Conservation (phyloP, 2,329 filamentous ascomycete genomes). For the Exophiala bonariae region DNA sequence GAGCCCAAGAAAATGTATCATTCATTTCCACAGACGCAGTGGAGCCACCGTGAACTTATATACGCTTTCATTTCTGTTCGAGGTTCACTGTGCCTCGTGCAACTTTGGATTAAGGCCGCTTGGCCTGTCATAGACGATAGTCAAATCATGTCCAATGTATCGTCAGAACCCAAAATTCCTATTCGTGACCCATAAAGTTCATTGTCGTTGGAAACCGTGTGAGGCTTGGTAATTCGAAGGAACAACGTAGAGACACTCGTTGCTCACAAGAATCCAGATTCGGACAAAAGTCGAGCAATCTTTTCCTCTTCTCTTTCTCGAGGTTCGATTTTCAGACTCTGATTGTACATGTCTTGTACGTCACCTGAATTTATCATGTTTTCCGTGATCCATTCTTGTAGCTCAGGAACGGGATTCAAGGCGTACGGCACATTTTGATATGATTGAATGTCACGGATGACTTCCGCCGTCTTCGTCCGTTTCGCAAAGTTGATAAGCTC, state of each 20-base stretch:
- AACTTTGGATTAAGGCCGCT: no score
- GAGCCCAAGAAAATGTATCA: no score
- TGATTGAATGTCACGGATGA: slow-evolving; percentile 97
- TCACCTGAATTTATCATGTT: slow-evolving; percentile 96
- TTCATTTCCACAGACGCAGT: no score
- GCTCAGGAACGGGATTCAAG: slow-evolving; percentile 81
- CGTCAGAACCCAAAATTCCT: no score
- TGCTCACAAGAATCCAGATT: slow-evolving; percentile 48
- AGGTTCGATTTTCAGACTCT: slow-evolving; percentile 89
- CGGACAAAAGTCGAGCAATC: slow-evolving; percentile 74
- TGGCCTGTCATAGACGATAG: no score
- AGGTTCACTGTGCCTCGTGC: no score
- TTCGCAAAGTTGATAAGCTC: slow-evolving; percentile 99
- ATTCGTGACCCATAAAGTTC: no score
- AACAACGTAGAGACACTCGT: neutral
- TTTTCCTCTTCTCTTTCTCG: slow-evolving; percentile 98
- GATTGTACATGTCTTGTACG: slow-evolving; percentile 99
- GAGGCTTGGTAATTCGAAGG: no score
- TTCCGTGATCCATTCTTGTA: slow-evolving; percentile 94
- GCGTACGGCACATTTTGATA: slow-evolving; percentile 98
- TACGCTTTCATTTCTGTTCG: no score
- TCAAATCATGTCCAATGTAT: no score
- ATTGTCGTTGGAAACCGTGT: no score
- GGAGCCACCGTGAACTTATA: no score
- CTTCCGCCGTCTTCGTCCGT: slow-evolving; percentile 94